Evolutionary conservation across 164 flowering plant species (phyloP).

Genomic region (Annona cherimola): DNA sequence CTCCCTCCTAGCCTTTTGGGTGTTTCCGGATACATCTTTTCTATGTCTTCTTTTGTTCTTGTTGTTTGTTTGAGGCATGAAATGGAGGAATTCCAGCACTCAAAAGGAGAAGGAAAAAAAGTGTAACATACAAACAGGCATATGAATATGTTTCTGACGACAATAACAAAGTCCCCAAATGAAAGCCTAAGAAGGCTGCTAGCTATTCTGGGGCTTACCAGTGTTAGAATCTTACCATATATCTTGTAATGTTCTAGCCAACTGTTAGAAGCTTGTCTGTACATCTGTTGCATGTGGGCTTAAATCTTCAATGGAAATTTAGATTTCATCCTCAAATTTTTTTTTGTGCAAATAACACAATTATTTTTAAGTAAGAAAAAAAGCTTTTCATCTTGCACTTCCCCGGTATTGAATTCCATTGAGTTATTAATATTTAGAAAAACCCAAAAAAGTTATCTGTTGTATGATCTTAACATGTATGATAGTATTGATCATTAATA

Average conservation of each 20-base stretch:
- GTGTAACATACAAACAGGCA: slow-evolving; percentile 22
- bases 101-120: slow-evolving; percentile 9
- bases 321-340: no score
- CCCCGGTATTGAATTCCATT: no score
- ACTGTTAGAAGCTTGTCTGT: background rate
- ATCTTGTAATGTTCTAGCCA: no score
- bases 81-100: background rate
- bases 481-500: no score
- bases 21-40: background rate
- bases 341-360: no score
- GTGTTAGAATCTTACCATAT: background rate
- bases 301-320: no score
- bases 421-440: no score
- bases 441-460: no score
- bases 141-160: slow-evolving; percentile 4
- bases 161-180: slow-evolving; percentile 5
- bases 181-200: background rate
- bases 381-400: no score
- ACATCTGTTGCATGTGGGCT: background rate
- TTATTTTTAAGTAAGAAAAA: no score
- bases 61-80: slow-evolving; percentile 9
- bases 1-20: background rate
- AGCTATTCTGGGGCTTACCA: background rate
- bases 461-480: no score
- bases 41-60: background rate